These are phyloP conservation scores for Alopecurus myosuroides DNA, from an alignment of 176 grass and related monocot species.

Conservation along the genomic window DNA sequence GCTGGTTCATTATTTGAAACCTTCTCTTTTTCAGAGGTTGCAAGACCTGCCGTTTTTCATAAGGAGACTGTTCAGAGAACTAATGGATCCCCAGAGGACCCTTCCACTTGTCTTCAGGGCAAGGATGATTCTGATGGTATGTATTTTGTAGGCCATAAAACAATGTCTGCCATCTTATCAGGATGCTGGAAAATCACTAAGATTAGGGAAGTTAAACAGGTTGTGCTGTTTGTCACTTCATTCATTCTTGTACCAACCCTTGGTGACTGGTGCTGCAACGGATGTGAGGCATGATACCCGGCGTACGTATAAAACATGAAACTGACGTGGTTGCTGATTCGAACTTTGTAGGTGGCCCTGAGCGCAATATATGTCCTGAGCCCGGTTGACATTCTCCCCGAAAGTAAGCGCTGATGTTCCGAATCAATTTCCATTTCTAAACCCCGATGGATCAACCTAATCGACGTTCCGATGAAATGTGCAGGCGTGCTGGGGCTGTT, in stretches of 20 bases:
- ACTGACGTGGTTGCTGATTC: constrained; percentile 11
- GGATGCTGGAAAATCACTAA: not conserved
- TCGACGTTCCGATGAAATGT: not conserved
- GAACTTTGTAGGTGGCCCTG: constrained; percentile 58
- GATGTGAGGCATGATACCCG: not conserved
- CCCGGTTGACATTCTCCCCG: constrained; percentile 81
- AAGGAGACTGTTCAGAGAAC: constrained; percentile 70
- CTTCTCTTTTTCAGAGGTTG: constrained; percentile 55
- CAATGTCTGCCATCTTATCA: not conserved
- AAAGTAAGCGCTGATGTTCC: constrained; percentile 36
- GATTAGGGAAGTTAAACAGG: not conserved
- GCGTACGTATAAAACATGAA: not conserved
- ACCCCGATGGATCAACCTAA: not conserved
- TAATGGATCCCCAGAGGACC: constrained; percentile 79
- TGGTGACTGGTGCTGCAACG: constrained; percentile 8
- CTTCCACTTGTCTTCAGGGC: constrained; percentile 86
- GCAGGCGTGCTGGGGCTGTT: constrained; percentile 68
- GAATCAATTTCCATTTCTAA: not conserved
- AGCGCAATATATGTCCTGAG: constrained; percentile 86
- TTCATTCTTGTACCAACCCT: constrained; percentile 22
- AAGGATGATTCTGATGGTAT: constrained; percentile 72
- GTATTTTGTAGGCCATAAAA: not conserved
- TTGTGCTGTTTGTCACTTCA: constrained; percentile 24
- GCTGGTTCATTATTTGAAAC: not conserved
- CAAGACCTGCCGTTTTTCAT: constrained; percentile 92